phyloP scores from a whole-genome alignment of 148 eudicot species.

The Chenopodium album region DNA sequence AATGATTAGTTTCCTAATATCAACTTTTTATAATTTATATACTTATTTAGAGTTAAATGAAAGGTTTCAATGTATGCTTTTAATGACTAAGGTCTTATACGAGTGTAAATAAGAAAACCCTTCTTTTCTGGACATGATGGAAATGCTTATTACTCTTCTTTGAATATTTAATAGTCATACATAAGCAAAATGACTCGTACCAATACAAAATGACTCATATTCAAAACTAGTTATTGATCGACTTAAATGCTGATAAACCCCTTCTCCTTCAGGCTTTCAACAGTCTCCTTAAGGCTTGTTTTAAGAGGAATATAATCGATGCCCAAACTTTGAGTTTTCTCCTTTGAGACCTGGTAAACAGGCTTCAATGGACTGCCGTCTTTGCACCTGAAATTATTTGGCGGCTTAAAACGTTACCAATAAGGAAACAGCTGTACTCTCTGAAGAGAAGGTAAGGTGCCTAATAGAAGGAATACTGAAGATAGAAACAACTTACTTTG shows the following conservation, averaged over 20 bases:
- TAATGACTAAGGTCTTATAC: too few species aligned
- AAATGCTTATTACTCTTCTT: too few species aligned
- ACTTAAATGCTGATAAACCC: slow-evolving; percentile 32
- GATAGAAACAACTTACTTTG: slow-evolving; percentile 39
- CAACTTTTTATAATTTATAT: too few species aligned
- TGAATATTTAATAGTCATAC: too few species aligned
- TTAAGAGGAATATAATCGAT: slow-evolving; percentile 51
- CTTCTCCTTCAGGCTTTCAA: slow-evolving; percentile 71
- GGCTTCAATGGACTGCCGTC: slow-evolving; percentile 54
- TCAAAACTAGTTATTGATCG: neutral
- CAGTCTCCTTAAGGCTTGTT: slow-evolving; percentile 60
- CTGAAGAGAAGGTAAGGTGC: neutral
- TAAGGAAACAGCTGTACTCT: neutral
- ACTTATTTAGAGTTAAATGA: too few species aligned
- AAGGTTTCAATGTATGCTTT: too few species aligned
- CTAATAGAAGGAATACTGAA: neutral
- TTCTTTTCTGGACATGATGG: too few species aligned
- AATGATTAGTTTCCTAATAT: too few species aligned
- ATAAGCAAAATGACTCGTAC: neutral
- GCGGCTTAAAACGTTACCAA: neutral
- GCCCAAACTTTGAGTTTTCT: slow-evolving; percentile 45
- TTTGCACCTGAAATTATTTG: slow-evolving; percentile 42
- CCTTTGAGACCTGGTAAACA: slow-evolving; percentile 46
- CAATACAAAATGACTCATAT: neutral
- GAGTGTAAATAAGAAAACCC: too few species aligned